A percentile compares a stretch with the other conserved stretches of the same genome.
phyloP scores from a whole-genome alignment of 352 stramenopile species.

The Phytopythium kandeliae region DNA sequence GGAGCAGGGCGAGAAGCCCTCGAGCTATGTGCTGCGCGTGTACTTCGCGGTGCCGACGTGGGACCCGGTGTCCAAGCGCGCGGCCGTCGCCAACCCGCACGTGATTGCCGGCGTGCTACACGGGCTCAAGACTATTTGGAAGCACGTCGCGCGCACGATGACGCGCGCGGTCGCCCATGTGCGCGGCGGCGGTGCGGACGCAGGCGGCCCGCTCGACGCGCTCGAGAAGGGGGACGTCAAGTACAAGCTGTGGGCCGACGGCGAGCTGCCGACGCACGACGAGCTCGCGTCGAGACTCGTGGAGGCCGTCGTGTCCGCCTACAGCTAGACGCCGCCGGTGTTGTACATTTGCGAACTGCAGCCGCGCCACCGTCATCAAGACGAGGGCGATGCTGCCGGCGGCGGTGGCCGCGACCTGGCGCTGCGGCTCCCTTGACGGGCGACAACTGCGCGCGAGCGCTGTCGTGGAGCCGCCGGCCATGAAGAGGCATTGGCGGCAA shows the following conservation, averaged over 20 bases:
- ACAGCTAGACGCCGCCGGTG: no score
- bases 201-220: conserved; percentile 9
- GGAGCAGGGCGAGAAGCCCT: conserved; percentile 23
- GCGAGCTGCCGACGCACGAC: conserved; percentile 48
- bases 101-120: conserved; percentile 35
- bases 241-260: conserved; percentile 32
- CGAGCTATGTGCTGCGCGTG: conserved; percentile 30
- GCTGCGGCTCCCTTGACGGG: no score
- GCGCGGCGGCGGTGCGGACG: neutral
- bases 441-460: no score
- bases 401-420: no score
- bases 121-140: conserved; percentile 52
- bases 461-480: no score
- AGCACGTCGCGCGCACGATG: conserved; percentile 38
- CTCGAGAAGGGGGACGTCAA: conserved; percentile 16
- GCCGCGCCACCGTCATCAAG: no score
- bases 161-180: conserved; percentile 22
- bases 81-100: conserved; percentile 26
- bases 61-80: conserved; percentile 1
- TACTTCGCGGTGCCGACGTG: conserved; percentile 21
- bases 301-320: conserved; percentile 34
- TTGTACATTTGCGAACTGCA: no score
- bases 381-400: no score
- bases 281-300: conserved; percentile 54
- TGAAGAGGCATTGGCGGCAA: no score